Evolutionary conservation across 768 basidiomycete genomes (phyloP).

Genomic region (Lenzites betulinus): DNA sequence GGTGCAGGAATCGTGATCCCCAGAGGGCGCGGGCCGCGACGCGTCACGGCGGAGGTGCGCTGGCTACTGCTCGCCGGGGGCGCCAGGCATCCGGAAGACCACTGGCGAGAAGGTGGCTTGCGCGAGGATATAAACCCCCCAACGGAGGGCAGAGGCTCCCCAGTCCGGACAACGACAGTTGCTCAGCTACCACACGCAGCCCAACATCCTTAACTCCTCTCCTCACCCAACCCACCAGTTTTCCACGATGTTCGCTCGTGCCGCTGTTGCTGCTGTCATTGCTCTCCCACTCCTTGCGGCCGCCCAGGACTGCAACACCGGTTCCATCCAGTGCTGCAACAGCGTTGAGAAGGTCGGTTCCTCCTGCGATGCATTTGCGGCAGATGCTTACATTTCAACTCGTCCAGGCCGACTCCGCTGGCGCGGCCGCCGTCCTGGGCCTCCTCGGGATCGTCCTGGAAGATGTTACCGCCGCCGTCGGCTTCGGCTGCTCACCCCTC

Average conservation of each 20-base stretch:
- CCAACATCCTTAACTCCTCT: neutral
- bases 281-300: constrained; percentile 21
- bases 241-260: constrained; percentile 20
- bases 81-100: neutral
- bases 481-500: constrained; percentile 17
- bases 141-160: neutral
- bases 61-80: no score
- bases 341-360: constrained; percentile 9
- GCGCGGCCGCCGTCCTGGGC: constrained; percentile 3
- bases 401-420: constrained; percentile 1
- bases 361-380: neutral
- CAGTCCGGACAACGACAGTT: constrained; percentile 3
- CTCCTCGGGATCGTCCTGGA: constrained; percentile 17
- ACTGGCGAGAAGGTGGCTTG: neutral
- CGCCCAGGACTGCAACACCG: constrained; percentile 19
- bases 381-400: neutral
- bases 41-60: no score
- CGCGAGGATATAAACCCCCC: neutral
- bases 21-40: neutral
- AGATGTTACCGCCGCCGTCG: constrained; percentile 6
- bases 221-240: constrained; percentile 1
- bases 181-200: constrained; percentile 1
- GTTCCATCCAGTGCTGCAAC: constrained; percentile 21
- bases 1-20: neutral
- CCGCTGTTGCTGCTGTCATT: constrained; percentile 17